These are phyloP conservation scores for Triticum turgidum DNA, from an alignment of 176 grass and related monocot species.

Conservation along the genomic window DNA sequence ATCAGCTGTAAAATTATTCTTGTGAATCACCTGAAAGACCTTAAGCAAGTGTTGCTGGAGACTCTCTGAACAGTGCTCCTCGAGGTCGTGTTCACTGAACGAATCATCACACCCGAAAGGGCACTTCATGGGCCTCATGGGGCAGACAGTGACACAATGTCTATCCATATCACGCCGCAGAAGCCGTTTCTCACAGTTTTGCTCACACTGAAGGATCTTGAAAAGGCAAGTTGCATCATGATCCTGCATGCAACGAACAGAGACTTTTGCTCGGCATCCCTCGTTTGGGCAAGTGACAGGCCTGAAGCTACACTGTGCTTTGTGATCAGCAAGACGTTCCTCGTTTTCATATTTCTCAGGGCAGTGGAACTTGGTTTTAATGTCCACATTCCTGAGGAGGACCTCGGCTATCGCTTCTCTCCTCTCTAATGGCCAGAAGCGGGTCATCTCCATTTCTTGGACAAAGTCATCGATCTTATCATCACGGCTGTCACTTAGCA, in stretches of 20 bases:
- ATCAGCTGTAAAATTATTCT: slow-evolving; percentile 46
- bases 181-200: slow-evolving; percentile 57
- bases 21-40: slow-evolving; percentile 65
- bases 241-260: slow-evolving; percentile 44
- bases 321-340: slow-evolving; percentile 48
- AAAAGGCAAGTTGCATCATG: slow-evolving; percentile 59
- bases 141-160: slow-evolving; percentile 83
- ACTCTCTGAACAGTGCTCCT: slow-evolving; percentile 55
- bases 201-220: slow-evolving; percentile 77
- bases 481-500: slow-evolving; percentile 74
- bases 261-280: slow-evolving; percentile 55
- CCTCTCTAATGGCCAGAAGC: slow-evolving; percentile 72
- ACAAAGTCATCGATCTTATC: slow-evolving; percentile 96
- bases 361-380: slow-evolving; percentile 78
- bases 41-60: slow-evolving; percentile 58
- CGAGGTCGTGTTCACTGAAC: slow-evolving; percentile 49
- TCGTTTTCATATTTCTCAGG: slow-evolving; percentile 61
- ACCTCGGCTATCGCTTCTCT: slow-evolving; percentile 60
- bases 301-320: slow-evolving; percentile 58
- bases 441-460: slow-evolving; percentile 80
- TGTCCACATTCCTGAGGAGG: slow-evolving; percentile 76
- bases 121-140: slow-evolving; percentile 85
- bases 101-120: slow-evolving; percentile 75
- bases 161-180: slow-evolving; percentile 81
- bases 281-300: slow-evolving; percentile 54